phyloP scores from a whole-genome alignment of 169 alveolate genomes.

The Neospora caninum region DNA sequence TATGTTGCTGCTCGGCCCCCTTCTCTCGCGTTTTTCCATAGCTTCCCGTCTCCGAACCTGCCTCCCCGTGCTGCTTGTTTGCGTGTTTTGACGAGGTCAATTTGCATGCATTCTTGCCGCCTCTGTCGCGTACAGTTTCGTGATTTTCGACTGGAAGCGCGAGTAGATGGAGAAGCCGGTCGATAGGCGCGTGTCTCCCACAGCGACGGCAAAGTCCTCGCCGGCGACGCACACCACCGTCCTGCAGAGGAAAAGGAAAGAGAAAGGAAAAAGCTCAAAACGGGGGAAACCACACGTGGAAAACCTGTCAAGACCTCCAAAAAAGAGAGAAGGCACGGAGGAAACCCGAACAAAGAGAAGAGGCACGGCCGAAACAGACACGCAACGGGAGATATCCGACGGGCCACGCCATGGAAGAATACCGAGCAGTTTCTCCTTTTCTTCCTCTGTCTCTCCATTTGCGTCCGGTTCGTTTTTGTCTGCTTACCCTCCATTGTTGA shows the following conservation, averaged over 20 bases:
- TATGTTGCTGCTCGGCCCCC: too few species aligned
- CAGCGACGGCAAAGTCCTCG: slow-evolving; percentile 64
- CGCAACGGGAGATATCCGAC: too few species aligned
- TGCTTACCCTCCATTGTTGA: slow-evolving; percentile 63
- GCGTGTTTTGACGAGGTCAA: too few species aligned
- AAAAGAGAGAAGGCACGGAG: too few species aligned
- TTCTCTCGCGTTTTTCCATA: too few species aligned
- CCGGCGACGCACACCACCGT: slow-evolving; percentile 67
- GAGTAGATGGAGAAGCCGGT: slow-evolving; percentile 68
- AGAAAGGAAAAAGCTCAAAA: not conserved
- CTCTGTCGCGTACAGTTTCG: slow-evolving; percentile 54
- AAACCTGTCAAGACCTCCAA: not conserved
- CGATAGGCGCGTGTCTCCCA: slow-evolving; percentile 70
- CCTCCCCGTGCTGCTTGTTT: too few species aligned
- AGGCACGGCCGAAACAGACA: too few species aligned
- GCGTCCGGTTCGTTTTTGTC: not conserved
- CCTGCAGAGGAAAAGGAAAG: not conserved
- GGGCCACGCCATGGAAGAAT: not conserved
- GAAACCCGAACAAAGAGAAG: too few species aligned
- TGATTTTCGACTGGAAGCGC: slow-evolving; percentile 59
- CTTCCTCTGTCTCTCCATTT: not conserved
- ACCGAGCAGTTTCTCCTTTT: not conserved
- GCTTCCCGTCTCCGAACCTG: too few species aligned
- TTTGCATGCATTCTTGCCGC: too few species aligned
- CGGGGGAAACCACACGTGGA: not conserved